phyloP scores from a whole-genome alignment of 768 basidiomycete species.

The Kwoniella europaea region DNA sequence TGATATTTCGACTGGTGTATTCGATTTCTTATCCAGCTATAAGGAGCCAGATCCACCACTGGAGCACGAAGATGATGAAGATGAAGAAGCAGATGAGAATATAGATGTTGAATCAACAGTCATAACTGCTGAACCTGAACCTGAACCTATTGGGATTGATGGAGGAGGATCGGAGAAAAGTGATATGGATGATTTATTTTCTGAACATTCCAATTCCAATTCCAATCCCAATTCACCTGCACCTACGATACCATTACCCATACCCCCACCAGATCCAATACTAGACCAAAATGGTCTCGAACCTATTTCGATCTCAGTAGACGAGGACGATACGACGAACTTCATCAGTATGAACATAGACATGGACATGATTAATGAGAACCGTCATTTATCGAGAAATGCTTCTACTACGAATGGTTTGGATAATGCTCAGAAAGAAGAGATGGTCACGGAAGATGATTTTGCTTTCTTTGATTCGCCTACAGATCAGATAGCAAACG shows the following conservation, averaged over 20 bases:
- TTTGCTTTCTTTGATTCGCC: conserved; percentile 39
- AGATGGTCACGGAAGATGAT: conserved; percentile 30
- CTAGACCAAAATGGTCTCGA: neutral
- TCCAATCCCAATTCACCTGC: neutral
- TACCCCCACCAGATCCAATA: too few species aligned
- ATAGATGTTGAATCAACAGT: conserved; percentile 25
- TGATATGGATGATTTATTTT: conserved; percentile 36
- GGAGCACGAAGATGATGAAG: conserved; percentile 15
- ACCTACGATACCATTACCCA: neutral
- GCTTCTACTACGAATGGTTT: neutral
- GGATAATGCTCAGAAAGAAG: conserved; percentile 5
- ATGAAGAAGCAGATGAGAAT: conserved; percentile 19
- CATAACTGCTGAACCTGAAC: conserved; percentile 9
- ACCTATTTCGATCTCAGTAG: conserved; percentile 2
- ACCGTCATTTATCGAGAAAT: conserved; percentile 4
- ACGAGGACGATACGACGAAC: neutral
- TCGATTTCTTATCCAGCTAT: conserved; percentile 29
- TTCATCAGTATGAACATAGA: neutral
- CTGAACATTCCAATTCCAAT: conserved; percentile 20
- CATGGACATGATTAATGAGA: neutral
- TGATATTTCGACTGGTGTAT: conserved; percentile 13
- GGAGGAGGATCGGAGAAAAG: neutral
- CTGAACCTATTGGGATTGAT: conserved; percentile 2
- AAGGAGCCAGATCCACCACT: conserved; percentile 16
- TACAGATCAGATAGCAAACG: neutral